Conservation (phyloP, 345 rosid species). For the Barbarea vulgaris region DNA sequence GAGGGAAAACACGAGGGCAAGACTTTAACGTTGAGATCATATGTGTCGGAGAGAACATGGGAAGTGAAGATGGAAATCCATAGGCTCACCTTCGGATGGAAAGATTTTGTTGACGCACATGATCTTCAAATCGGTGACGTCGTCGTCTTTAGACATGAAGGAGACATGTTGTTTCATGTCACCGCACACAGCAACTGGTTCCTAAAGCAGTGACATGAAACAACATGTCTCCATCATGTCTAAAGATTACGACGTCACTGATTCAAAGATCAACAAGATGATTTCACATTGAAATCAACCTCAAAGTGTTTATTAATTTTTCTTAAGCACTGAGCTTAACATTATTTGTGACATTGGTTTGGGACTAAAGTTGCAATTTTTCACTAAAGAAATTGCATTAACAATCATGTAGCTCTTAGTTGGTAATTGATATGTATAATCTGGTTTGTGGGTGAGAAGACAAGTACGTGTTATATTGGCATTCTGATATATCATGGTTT, state of each 20-base stretch:
- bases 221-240: conserved; percentile 24
- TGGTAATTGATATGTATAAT: not conserved
- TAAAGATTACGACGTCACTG: conserved; percentile 24
- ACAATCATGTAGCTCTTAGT: not conserved
- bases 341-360: not conserved
- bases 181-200: conserved; percentile 21
- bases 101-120: conserved; percentile 16
- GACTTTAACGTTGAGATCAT: not conserved
- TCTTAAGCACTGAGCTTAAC: not conserved
- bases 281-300: no score
- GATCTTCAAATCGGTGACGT: not conserved
- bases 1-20: conserved; percentile 8
- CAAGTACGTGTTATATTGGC: not conserved
- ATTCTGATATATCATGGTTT: no score
- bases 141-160: no score
- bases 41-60: conserved; percentile 12
- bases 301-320: no score
- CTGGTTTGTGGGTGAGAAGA: not conserved
- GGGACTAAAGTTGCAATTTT: conserved; percentile 7
- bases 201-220: conserved; percentile 27
- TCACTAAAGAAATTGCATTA: not conserved
- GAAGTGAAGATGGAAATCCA: conserved; percentile 25
- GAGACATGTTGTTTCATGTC: no score
- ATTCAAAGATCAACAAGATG: no score
- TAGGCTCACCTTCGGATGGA: conserved; percentile 21